These are phyloP conservation scores for Fusarium neocosmosporiellum DNA, from an alignment of 2,329 filamentous ascomycete species.

Conservation along the genomic window DNA sequence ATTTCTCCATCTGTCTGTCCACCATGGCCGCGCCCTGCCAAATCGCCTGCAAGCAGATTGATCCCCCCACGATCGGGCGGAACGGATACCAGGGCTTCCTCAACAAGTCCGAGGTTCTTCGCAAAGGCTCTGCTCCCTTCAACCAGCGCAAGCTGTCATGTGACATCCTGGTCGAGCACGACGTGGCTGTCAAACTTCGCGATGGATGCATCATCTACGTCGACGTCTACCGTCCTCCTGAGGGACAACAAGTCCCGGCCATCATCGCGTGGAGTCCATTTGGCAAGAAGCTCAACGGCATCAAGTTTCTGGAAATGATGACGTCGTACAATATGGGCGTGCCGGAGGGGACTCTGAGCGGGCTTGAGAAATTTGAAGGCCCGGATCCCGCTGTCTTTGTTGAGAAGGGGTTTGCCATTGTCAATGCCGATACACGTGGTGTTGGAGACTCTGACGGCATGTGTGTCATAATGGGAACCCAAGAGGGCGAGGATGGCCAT, in stretches of 20 bases:
- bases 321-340: conserved; percentile 37
- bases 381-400: conserved; percentile 44
- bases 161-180: conserved; percentile 57
- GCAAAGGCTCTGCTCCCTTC: too few relatives aligned
- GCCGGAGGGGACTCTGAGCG: conserved; percentile 29
- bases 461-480: not conserved
- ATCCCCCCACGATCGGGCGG: too few relatives aligned
- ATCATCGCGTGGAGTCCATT: conserved; percentile 59
- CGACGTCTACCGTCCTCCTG: conserved; percentile 58
- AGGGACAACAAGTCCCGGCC: conserved; percentile 54
- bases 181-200: conserved; percentile 55
- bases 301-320: conserved; percentile 50
- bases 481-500: not conserved
- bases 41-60: too few relatives aligned
- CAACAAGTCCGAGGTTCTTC: too few relatives aligned
- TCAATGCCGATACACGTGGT: conserved; percentile 50
- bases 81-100: too few relatives aligned
- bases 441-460: conserved; percentile 33
- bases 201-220: conserved; percentile 57
- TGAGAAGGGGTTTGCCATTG: conserved; percentile 48
- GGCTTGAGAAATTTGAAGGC: conserved; percentile 42
- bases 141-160: too few relatives aligned
- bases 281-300: conserved; percentile 58
- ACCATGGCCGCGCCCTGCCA: too few relatives aligned
- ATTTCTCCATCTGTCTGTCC: too few relatives aligned